Base-by-base conservation (phyloP, 2,329 filamentous ascomycete genomes). In the Fusarium veterinarium region DNA sequence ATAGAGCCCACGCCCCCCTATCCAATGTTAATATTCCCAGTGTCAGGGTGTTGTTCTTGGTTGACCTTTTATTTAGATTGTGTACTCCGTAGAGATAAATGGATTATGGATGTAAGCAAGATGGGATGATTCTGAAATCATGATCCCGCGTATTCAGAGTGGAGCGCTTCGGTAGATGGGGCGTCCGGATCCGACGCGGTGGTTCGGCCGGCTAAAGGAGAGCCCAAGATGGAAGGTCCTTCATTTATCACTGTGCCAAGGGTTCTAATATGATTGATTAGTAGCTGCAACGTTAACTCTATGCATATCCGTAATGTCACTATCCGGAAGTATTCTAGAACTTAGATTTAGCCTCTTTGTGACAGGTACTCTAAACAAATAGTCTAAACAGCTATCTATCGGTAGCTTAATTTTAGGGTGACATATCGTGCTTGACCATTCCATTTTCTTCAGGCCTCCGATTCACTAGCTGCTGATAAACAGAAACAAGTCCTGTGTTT, bases 151-250 rank as follows among this genome's bases (percentile, higher is more conserved):
- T 42, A 55, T 35, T 35, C 25, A 33, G 8, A 37, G 41, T 63
- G 33, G 48, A 52, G 30, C 35, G 45, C 20, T 25, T 52, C 37
- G 59, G 58, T 20, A 64, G 23, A 44, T 64, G 12, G 5, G 8
- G 16, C 16, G 41, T 46, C 65, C 49, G 51, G 48, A 42, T 53
- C 67, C 68, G 63, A 57, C 41, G 31, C 44, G 25, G 46, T 38
- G 65, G 66, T 65, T 71, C 56, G 33, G 67, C 44, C 48, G 60
- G 64, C n/a, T 57, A 25, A 46, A 33, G 31, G n/a, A 37, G 25
- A 38, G 38, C 58, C 17, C 56, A 44, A 25, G 23, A 37, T 38
- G 49, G 49, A 61, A 61, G 31, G 49, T 56, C 58, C 20, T 37
- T 53, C 35, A 53, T 53, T 30, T 49, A 30, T 41, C 23, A 17